phyloP scores from a whole-genome alignment of 768 basidiomycete genomes.

The Cystofilobasidium bisporidii region DNA sequence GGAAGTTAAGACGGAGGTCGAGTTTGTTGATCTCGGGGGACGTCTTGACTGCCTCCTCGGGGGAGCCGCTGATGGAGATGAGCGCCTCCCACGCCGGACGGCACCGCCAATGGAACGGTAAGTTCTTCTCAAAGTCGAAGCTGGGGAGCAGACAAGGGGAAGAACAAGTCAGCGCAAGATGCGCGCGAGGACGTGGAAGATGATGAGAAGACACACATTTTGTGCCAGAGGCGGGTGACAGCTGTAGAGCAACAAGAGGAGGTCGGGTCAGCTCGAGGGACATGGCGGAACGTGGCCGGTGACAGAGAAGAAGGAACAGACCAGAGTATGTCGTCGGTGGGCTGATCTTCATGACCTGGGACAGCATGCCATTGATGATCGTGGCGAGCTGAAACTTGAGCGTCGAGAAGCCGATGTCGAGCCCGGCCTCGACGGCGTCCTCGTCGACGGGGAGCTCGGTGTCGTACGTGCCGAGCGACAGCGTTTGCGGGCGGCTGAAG shows the following conservation, averaged over 20 bases:
- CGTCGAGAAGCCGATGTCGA: constrained; percentile 1
- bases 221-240: neutral
- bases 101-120: constrained; percentile 1
- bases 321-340: neutral
- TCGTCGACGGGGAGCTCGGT: neutral
- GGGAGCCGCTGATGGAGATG: constrained; percentile 2
- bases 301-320: too few species aligned
- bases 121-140: neutral
- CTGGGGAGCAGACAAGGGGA: too few species aligned
- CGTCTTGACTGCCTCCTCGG: neutral
- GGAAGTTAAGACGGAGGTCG: neutral
- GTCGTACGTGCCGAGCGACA: neutral
- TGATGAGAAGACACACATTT: neutral
- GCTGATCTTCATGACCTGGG: neutral
- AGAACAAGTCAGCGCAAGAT: neutral
- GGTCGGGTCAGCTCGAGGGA: too few species aligned
- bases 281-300: too few species aligned
- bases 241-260: too few species aligned
- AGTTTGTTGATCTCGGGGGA: neutral
- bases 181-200: neutral
- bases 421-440: neutral
- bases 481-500: neutral
- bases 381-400: neutral
- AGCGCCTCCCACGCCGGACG: neutral
- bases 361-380: neutral